Conservation (phyloP, 2,329 filamentous ascomycete species). For the Aureobasidium sp. region DNA sequence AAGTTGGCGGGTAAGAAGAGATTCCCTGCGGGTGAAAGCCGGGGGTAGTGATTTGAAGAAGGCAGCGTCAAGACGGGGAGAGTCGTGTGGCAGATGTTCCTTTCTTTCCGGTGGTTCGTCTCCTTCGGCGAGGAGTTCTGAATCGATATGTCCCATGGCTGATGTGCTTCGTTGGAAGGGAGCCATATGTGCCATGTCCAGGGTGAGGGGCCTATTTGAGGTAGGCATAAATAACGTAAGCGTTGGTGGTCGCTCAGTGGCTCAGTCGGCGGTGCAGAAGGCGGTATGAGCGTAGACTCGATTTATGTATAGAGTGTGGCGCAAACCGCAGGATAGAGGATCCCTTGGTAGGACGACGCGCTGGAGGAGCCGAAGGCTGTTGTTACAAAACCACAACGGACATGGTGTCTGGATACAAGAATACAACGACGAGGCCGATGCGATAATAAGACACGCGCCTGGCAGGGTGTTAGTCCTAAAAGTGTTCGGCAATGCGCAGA, state of each 20-base stretch:
- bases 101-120: slow-evolving; percentile 79
- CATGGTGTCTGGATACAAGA: slow-evolving; percentile 4
- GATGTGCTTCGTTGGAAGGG: neutral
- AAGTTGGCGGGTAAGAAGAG: slow-evolving; percentile 79
- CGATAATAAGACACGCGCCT: neutral
- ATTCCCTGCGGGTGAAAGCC: slow-evolving; percentile 56
- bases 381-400: neutral
- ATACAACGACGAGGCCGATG: slow-evolving; percentile 10
- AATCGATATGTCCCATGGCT: slow-evolving; percentile 33
- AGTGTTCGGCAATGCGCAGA: neutral
- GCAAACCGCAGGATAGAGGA: slow-evolving; percentile 2
- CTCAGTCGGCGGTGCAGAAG: neutral
- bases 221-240: neutral
- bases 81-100: slow-evolving; percentile 19
- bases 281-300: neutral
- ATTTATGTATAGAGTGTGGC: slow-evolving; percentile 2
- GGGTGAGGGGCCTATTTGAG: neutral
- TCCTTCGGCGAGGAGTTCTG: slow-evolving; percentile 64
- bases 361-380: slow-evolving; percentile 3
- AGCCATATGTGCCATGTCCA: slow-evolving; percentile 1
- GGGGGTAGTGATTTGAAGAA: slow-evolving; percentile 42
- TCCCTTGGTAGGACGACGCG: neutral
- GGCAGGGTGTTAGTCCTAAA: neutral
- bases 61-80: slow-evolving; percentile 17
- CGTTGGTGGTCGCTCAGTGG: neutral